A percentile compares a stretch with the other conserved stretches of the same genome.
These are phyloP conservation scores for Fusarium nodosum DNA, from an alignment of 2,329 filamentous ascomycete species.

Conservation along the genomic window DNA sequence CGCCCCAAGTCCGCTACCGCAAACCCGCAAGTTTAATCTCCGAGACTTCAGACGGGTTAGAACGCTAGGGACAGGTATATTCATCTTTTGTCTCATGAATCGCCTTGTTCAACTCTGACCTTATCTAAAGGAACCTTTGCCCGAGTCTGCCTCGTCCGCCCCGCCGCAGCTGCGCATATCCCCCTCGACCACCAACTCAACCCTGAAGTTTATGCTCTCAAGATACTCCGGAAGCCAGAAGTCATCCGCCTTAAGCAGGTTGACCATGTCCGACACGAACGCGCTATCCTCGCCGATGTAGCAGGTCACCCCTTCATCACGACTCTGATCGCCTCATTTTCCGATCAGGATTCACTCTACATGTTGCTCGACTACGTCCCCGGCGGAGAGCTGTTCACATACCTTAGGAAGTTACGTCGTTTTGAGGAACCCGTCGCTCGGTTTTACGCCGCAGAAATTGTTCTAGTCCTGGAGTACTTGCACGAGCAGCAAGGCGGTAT, in stretches of 20 bases:
- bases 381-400: constrained; percentile 87
- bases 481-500: constrained; percentile 83
- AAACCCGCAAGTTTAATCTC: constrained; percentile 52
- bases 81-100: not conserved
- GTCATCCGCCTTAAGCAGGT: constrained; percentile 88
- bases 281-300: constrained; percentile 81
- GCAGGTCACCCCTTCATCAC: constrained; percentile 88
- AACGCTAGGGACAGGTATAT: constrained; percentile 80
- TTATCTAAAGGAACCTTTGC: constrained; percentile 77
- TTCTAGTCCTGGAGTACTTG: constrained; percentile 83
- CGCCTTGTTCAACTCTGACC: constrained; percentile 11
- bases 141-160: constrained; percentile 81
- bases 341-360: constrained; percentile 82
- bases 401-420: constrained; percentile 80
- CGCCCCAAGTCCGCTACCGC: constrained; percentile 45
- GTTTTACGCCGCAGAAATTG: constrained; percentile 88
- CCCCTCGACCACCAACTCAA: constrained; percentile 54
- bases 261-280: constrained; percentile 88
- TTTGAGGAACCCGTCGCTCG: constrained; percentile 84
- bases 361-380: constrained; percentile 88
- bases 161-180: constrained; percentile 66
- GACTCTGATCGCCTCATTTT: constrained; percentile 81
- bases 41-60: constrained; percentile 79
- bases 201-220: constrained; percentile 78
- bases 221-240: constrained; percentile 80